phyloP scores from a whole-genome alignment of 2,329 filamentous ascomycete species.

The Stemphylium vesicarium region DNA sequence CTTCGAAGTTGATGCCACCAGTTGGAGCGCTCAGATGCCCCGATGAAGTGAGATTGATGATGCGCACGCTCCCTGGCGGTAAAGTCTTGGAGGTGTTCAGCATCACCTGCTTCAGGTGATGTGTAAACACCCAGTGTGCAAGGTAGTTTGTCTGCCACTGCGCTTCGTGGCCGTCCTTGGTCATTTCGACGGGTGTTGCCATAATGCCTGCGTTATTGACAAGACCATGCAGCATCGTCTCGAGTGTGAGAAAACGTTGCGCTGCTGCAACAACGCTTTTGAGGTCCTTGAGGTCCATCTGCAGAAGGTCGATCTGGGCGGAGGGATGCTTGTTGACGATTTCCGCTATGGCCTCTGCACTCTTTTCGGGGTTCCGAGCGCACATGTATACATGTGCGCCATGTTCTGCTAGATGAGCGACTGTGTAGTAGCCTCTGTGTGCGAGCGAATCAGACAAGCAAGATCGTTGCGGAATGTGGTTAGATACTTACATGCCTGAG shows the following conservation, averaged over 20 bases:
- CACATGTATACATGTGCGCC: constrained; percentile 32
- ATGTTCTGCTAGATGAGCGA: constrained; percentile 22
- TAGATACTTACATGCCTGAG: constrained; percentile 12
- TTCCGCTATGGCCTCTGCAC: constrained; percentile 41
- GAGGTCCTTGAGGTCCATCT: constrained; percentile 46
- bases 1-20: constrained; percentile 23
- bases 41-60: constrained; percentile 27
- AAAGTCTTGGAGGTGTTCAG: constrained; percentile 26
- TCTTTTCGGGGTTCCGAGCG: constrained; percentile 51
- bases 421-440: constrained; percentile 25
- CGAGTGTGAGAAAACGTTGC: constrained; percentile 26
- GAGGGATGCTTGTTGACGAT: constrained; percentile 40
- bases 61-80: constrained; percentile 39
- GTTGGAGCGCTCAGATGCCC: constrained; percentile 20
- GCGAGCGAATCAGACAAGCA: no score
- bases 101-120: constrained; percentile 46
- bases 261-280: constrained; percentile 43
- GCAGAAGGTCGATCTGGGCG: constrained; percentile 35
- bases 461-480: background rate
- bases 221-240: constrained; percentile 47
- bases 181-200: constrained; percentile 41
- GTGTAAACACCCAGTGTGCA: constrained; percentile 53
- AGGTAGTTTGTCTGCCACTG: constrained; percentile 57
- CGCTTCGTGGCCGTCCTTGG: constrained; percentile 53
- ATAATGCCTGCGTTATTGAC: constrained; percentile 50